Base-by-base conservation (phyloP, 2,329 filamentous ascomycete species). In the Huntiella moniliformis region DNA sequence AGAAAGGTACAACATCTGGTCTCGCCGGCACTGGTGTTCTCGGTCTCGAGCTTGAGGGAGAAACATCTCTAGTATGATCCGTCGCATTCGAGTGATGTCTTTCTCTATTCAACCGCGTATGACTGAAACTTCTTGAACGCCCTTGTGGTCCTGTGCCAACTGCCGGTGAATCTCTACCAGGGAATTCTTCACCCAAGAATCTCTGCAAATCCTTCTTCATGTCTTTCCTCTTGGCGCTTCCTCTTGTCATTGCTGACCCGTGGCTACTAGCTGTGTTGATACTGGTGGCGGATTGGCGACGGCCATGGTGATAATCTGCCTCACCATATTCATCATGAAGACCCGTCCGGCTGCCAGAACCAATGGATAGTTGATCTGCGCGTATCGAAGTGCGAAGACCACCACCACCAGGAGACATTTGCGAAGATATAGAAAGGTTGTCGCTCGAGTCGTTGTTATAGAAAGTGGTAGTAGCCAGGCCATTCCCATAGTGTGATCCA, bases 1-100 rank as follows among this genome's bases (percentile, higher is more conserved):
- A 71, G 71, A 94, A 98, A n/a, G 91, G 91, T 35, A 93, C 91
- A 48, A 98, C 86, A 62, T 96, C 88, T 56, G 84, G 91, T 18
- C 40, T 42, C 10, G 83, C 84, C 37, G 83, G 83, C 44, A 86
- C 70, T 10, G 87, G 86, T n/a, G 84, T 93, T 54, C 81, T 73
- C 41, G 87, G 84, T 53, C 84, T 72, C 22, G 82, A 86, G 31
- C 74, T 76, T 44, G 74, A 72, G 36, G 85, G 85, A 45, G 87
- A 92, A 39, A 70, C 71, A 52, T 87, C 79, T 50, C 78, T 68
- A 52, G 78, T 79, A 54, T 79, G 73, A 56, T 91, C 76, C 45
- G 76, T 78, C 45, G 74, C 74, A 61, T 75, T 77, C 44, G 87
- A 95, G 60, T 84, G 81, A 60, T 88, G 87, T 56, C 86, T 77